These are phyloP conservation scores for Erysiphe neolycopersici DNA, from an alignment of 2,329 filamentous ascomycete genomes.

Conservation along the genomic window DNA sequence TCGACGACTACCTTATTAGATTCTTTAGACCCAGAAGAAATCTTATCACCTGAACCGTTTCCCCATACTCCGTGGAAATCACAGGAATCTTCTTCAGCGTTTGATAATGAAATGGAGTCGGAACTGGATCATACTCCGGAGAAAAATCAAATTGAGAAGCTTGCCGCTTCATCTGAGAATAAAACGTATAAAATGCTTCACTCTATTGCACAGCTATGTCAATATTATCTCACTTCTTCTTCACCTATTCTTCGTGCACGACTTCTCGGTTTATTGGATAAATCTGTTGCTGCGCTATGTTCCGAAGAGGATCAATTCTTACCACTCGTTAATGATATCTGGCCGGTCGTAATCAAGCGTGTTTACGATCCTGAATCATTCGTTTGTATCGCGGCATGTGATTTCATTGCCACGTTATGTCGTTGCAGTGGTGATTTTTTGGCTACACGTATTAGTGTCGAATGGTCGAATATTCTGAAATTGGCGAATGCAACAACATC, in stretches of 20 bases:
- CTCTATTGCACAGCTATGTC: slow-evolving; percentile 57
- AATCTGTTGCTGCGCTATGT: slow-evolving; percentile 44
- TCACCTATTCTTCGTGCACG: slow-evolving; percentile 54
- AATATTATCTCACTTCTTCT: slow-evolving; percentile 71
- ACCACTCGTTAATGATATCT: slow-evolving; percentile 70
- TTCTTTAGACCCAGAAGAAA: slow-evolving; percentile 8
- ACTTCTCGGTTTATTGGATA: slow-evolving; percentile 50
- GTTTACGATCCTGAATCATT: slow-evolving; percentile 40
- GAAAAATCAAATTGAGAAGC: slow-evolving; percentile 23
- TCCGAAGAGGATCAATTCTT: slow-evolving; percentile 61
- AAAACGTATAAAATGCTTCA: slow-evolving; percentile 60
- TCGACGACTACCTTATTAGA: background rate
- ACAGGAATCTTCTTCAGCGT: slow-evolving; percentile 5
- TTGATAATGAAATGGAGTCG: background rate
- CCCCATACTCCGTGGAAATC: slow-evolving; percentile 14
- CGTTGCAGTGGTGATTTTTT: slow-evolving; percentile 57
- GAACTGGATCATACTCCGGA: slow-evolving; percentile 15
- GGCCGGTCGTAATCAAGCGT: slow-evolving; percentile 53
- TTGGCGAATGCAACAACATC: slow-evolving; percentile 19
- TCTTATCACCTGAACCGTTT: slow-evolving; percentile 3
- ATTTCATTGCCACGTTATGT: slow-evolving; percentile 42
- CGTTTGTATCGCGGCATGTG: slow-evolving; percentile 42
- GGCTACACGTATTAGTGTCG: slow-evolving; percentile 41
- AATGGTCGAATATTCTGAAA: slow-evolving; percentile 34
- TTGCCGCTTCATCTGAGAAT: slow-evolving; percentile 26